Base-by-base conservation (phyloP, 768 basidiomycete species). In the Sistotremastrum niveocremeum region DNA sequence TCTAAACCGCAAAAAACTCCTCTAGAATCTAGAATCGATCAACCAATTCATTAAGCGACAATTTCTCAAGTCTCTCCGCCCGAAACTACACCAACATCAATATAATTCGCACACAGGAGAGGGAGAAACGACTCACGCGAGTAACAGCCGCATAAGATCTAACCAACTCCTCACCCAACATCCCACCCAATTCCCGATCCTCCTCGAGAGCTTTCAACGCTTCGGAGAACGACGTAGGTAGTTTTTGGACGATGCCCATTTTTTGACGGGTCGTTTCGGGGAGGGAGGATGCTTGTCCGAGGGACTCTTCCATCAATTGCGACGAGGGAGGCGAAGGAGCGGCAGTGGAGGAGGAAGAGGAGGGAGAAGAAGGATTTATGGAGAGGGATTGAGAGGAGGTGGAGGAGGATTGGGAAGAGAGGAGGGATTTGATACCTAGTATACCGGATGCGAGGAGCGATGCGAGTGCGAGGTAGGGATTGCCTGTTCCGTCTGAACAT, bases 401-500 rank as follows among this genome's bases (percentile, higher is more conserved):
- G 20, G 20, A 20, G 20, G 20, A 20, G 20, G 20, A 20, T 20
- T 20, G 20, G 20, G 20, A 20, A 20, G 20, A 20, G 20, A 20
- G 20, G 20, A 20, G 20, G 20, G 20, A 20, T 28, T 60, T 29
- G 11, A 86, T 63, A 0, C 78, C 82, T 0, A 59, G 52, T 31
- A 71, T 49, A 0, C 81, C 84, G 6, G 69, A 71, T 2, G 67
- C 74, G 37, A 85, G 52, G 4, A 84, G 51, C 0, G 65, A 71
- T 0, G 80, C 74, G 6, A 82, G 54, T 2, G 69, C 77, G 11
- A 84, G 54, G 55, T 86, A 71, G 2, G 73, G 76, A 55, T 72
- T 78, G 0, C 78, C 69, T 4, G 78, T 82, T 4, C 72, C 83
- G 51, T 86, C 84, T 38, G 79, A 47, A 10, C 66, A 63, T 48